These are phyloP conservation scores for Auricularia sp. DNA, from an alignment of 768 basidiomycete genomes.

Conservation along the genomic window DNA sequence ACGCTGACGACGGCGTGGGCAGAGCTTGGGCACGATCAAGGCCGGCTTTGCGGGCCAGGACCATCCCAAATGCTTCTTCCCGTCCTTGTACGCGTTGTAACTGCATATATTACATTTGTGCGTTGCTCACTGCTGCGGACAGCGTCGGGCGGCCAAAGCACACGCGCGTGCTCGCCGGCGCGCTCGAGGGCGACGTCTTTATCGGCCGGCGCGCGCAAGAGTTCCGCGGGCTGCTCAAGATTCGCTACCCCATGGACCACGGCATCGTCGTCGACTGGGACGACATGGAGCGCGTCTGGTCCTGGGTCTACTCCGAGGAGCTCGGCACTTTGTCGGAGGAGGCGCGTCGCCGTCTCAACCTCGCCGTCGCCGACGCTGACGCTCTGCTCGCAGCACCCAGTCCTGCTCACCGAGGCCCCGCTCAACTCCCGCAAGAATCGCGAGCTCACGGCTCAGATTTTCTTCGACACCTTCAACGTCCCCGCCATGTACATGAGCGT, in stretches of 20 bases:
- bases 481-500: constrained; percentile 94
- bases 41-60: constrained; percentile 99
- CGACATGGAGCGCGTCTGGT: constrained; percentile 99
- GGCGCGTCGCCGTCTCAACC: constrained; percentile 32
- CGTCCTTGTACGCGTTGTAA: constrained; percentile 62
- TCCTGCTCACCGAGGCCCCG: constrained; percentile 93
- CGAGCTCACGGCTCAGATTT: constrained; percentile 94
- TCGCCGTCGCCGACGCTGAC: not conserved
- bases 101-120: no score
- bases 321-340: constrained; percentile 93
- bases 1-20: constrained; percentile 4
- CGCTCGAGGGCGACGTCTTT: constrained; percentile 91
- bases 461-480: constrained; percentile 99
- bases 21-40: constrained; percentile 98
- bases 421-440: constrained; percentile 94
- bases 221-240: constrained; percentile 88
- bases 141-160: constrained; percentile 97
- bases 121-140: not conserved
- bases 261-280: constrained; percentile 99
- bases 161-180: constrained; percentile 94
- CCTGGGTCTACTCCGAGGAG: constrained; percentile 93
- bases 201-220: constrained; percentile 95
- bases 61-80: constrained; percentile 98
- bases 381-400: constrained; percentile 68
- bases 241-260: constrained; percentile 99